Conservation (phyloP, 148 eudicot genomes). For the Camellia granthamiana region DNA sequence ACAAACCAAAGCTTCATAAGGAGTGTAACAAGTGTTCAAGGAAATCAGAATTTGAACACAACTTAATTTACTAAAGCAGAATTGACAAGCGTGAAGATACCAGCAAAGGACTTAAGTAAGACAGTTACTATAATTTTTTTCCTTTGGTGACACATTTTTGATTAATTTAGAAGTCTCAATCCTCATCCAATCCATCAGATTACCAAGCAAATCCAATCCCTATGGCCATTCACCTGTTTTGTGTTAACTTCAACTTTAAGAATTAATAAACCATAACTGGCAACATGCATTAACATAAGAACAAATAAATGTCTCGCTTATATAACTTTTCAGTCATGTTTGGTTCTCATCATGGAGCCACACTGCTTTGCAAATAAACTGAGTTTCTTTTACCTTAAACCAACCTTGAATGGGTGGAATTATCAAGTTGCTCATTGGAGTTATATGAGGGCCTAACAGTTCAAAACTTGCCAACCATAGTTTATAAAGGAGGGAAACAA, state of each 20-base stretch:
- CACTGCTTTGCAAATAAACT: background rate
- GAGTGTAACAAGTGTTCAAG: background rate
- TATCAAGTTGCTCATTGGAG: background rate
- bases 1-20: background rate
- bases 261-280: background rate
- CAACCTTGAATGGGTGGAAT: background rate
- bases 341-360: background rate
- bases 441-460: background rate
- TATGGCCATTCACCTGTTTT: background rate
- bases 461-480: background rate
- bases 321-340: background rate
- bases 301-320: background rate
- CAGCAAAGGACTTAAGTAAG: background rate
- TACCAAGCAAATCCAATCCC: background rate
- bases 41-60: background rate
- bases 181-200: background rate
- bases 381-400: conserved; percentile 5
- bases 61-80: background rate
- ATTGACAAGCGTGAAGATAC: background rate
- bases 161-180: background rate
- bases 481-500: background rate
- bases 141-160: background rate
- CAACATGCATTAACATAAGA: background rate
- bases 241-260: too few species aligned
- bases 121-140: background rate